These are phyloP conservation scores for Epichloe baconii DNA, from an alignment of 2,329 filamentous ascomycete genomes.

Conservation along the genomic window DNA sequence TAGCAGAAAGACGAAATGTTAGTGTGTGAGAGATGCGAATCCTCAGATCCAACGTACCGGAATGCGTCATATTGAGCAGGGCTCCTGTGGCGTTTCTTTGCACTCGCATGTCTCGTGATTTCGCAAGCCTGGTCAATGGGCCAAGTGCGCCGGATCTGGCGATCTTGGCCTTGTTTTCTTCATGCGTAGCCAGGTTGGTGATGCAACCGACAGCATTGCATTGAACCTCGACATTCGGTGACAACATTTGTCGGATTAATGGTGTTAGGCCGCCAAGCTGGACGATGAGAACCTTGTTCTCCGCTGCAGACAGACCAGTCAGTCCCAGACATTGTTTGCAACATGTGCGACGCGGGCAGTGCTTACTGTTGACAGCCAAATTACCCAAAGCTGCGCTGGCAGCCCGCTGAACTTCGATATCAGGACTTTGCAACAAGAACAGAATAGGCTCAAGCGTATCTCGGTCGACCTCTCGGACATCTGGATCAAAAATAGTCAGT, in stretches of 20 bases:
- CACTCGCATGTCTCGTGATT: conserved; percentile 96
- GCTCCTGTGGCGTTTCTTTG: conserved; percentile 95
- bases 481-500: conserved; percentile 30
- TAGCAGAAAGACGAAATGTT: conserved; percentile 20
- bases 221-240: conserved; percentile 93
- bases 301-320: conserved; percentile 50
- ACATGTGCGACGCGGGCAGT: background rate
- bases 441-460: conserved; percentile 94
- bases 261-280: conserved; percentile 79
- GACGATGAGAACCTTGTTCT: conserved; percentile 97
- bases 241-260: conserved; percentile 96
- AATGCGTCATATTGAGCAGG: conserved; percentile 97
- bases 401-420: conserved; percentile 93
- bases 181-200: conserved; percentile 93
- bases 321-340: background rate
- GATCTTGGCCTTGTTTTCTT: conserved; percentile 99
- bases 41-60: conserved; percentile 44
- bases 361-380: conserved; percentile 86
- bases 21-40: background rate
- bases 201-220: conserved; percentile 99
- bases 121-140: conserved; percentile 81
- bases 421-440: conserved; percentile 83
- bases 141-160: conserved; percentile 85
- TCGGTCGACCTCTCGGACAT: conserved; percentile 90
- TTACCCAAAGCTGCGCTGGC: conserved; percentile 94